Conservation (phyloP, 371 early-diverging fungal genomes). For the Agmasoma carcini region DNA sequence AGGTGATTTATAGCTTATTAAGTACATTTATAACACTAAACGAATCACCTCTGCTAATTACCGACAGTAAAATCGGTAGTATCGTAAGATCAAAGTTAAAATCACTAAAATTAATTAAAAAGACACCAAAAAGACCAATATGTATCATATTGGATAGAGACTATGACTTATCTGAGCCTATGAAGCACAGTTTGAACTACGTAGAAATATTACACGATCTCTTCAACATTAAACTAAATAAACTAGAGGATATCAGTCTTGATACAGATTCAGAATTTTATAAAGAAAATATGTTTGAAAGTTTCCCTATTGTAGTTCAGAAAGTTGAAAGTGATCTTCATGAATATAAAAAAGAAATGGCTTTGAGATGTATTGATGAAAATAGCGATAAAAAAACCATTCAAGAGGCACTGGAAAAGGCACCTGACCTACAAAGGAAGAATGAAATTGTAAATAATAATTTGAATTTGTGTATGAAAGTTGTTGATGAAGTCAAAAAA, state of each 20-base stretch:
- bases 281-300: conserved; percentile 70
- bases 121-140: conserved; percentile 54
- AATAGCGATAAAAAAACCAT: conserved; percentile 40
- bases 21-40: conserved; percentile 77
- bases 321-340: conserved; percentile 49
- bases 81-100: conserved; percentile 30
- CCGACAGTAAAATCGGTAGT: neutral
- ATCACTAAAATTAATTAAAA: conserved; percentile 34
- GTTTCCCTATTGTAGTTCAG: conserved; percentile 88
- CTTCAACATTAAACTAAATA: conserved; percentile 71
- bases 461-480: conserved; percentile 80
- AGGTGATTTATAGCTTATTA: conserved; percentile 65
- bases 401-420: conserved; percentile 69
- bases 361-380: conserved; percentile 39
- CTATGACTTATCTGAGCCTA: conserved; percentile 76
- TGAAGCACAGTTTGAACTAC: conserved; percentile 91
- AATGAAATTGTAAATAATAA: conserved; percentile 87
- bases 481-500: conserved; percentile 74
- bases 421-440: conserved; percentile 81
- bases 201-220: conserved; percentile 84
- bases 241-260: conserved; percentile 59
- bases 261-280: conserved; percentile 75
- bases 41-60: conserved; percentile 40
- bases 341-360: conserved; percentile 53
- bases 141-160: conserved; percentile 78